Evolutionary conservation across 2,329 filamentous ascomycete species (phyloP), one percentile per base, ranked within the genome.

Genomic region (Onygenales sp.): DNA sequence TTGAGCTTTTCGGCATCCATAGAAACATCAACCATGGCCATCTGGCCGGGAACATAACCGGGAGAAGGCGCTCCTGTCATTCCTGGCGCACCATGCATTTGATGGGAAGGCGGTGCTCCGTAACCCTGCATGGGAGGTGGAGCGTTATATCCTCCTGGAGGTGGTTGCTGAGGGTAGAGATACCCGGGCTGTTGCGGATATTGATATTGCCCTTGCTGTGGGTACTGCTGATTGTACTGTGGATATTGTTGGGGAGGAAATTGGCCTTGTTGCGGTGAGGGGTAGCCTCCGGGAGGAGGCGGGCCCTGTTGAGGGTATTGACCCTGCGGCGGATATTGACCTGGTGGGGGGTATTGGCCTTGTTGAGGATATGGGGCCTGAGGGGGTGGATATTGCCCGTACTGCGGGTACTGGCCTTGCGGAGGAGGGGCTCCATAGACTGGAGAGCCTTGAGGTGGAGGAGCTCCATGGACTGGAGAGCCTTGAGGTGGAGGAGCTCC

Each of bases 1-100:
- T 87, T 81, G 27, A 92, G 73, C 5, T 76, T 80, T 53, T 87
- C 79, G 0, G 87, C 84, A 58, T 89, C 83, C 34, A 75, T 71
- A 6, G 71, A 76, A 31, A 80, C 82, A 59, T 91, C 82, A 27
- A 79, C 74, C 43, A 85, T 83, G 40, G 80, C 75, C 62, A 86
- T 84, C 17, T 81, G 79, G 37, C 59, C 54, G 0, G 84, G 77
- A 8, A 83, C 83, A 63, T 93, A 94, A 39, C 88, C 88, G 1
- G 79, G 70, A 0, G 85, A 85, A 0, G 86, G 78, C 9, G 2
- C 10, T 40, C 9, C 33, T 6, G 4, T n/a, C 3, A 79, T 80
- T 31, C 84, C 46, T 45, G 21, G 40, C 9, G 13, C 21, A 10
- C 36, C 40, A 32, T 32, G 37, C 32, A 36, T 42, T 17, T 42